These are phyloP conservation scores for Oryza coarctata DNA, from an alignment of 176 grass and related monocot genomes.

Conservation along the genomic window DNA sequence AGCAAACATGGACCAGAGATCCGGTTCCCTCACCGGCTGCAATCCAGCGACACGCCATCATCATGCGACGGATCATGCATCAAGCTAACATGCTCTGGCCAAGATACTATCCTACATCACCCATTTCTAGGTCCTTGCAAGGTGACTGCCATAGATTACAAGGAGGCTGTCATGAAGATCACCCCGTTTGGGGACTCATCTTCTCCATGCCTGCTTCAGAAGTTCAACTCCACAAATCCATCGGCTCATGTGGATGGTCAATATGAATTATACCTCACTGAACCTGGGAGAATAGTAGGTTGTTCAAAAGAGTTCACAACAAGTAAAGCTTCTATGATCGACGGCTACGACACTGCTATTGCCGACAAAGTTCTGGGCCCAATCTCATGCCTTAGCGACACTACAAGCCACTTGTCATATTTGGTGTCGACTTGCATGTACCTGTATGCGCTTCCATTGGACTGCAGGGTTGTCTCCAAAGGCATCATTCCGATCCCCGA, in stretches of 20 bases:
- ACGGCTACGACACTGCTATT: neutral
- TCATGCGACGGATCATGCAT: slow-evolving; percentile 25
- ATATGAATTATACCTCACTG: fast-evolving
- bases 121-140: slow-evolving; percentile 18
- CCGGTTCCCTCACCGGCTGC: slow-evolving; percentile 41
- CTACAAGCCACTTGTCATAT: neutral
- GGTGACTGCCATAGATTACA: slow-evolving; percentile 42
- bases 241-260: neutral
- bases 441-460: neutral
- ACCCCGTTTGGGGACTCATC: neutral
- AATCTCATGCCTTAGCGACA: neutral
- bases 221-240: slow-evolving; percentile 6
- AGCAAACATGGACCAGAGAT: slow-evolving; percentile 45
- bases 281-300: neutral
- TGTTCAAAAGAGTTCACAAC: slow-evolving; percentile 20
- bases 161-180: neutral
- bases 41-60: slow-evolving; percentile 5
- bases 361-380: neutral
- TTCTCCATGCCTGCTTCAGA: slow-evolving; percentile 17
- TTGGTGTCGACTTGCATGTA: neutral
- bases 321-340: neutral
- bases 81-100: slow-evolving; percentile 42
- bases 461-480: neutral
- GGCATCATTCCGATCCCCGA: neutral
- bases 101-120: slow-evolving; percentile 39